Evolutionary conservation across 1,139 yeast genomes (phyloP).

Genomic region (Casaregolazyma lundiana): DNA sequence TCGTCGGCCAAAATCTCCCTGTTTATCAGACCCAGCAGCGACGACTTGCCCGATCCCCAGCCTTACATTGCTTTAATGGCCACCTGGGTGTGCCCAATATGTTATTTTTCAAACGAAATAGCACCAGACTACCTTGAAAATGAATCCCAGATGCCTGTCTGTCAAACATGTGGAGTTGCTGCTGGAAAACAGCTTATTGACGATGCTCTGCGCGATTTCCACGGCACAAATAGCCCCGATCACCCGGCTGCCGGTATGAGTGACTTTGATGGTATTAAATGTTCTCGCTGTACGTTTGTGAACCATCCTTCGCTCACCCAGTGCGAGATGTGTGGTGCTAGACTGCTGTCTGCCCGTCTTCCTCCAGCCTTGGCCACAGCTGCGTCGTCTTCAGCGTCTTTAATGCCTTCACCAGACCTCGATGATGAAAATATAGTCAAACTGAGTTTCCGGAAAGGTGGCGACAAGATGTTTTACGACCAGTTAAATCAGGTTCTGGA

Average conservation of each 20-base stretch:
- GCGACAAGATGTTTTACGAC: constrained; percentile 31
- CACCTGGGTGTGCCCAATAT: constrained; percentile 81
- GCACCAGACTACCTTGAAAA: constrained; percentile 36
- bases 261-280: constrained; percentile 42
- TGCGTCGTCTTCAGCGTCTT: constrained; percentile 15
- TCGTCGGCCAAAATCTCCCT: constrained; percentile 73
- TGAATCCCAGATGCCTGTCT: constrained; percentile 45
- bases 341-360: constrained; percentile 38
- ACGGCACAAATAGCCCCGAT: background rate
- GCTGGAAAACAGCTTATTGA: constrained; percentile 36
- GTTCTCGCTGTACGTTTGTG: constrained; percentile 79
- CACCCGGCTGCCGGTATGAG: constrained; percentile 3
- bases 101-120: constrained; percentile 62
- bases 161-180: constrained; percentile 74
- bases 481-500: constrained; percentile 25
- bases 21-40: constrained; percentile 26
- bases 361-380: constrained; percentile 26
- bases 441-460: constrained; percentile 34
- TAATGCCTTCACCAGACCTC: constrained; percentile 22
- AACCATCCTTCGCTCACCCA: constrained; percentile 73
- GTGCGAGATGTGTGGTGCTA: constrained; percentile 86
- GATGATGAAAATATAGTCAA: constrained; percentile 21
- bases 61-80: constrained; percentile 15
- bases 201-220: constrained; percentile 12
- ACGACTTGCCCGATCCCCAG: constrained; percentile 7